These are phyloP conservation scores for Eucalyptus albens DNA, from an alignment of 345 rosid genomes.

Conservation along the genomic window DNA sequence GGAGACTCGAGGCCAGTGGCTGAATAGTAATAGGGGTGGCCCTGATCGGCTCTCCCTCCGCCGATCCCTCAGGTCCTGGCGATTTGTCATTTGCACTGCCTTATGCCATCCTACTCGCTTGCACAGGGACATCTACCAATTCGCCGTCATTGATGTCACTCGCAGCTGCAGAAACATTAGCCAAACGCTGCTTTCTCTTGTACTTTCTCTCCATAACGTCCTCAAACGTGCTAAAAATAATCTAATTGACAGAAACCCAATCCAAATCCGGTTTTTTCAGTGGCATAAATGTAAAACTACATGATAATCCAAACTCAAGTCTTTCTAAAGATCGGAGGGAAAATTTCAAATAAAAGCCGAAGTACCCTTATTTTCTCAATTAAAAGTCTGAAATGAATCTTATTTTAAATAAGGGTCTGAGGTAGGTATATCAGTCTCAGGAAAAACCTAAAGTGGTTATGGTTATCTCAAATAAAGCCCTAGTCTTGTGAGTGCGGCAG, in stretches of 20 bases:
- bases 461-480: too few relatives aligned
- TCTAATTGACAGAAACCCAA: neutral
- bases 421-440: rapidly evolving
- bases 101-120: neutral
- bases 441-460: too few relatives aligned
- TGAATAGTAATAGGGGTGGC: neutral
- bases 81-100: neutral
- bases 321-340: neutral
- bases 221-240: neutral
- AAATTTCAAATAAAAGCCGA: too few relatives aligned
- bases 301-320: neutral
- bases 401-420: too few relatives aligned
- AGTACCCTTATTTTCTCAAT: too few relatives aligned
- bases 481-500: too few relatives aligned
- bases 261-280: neutral
- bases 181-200: neutral
- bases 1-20: neutral
- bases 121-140: neutral
- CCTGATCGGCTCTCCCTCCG: neutral
- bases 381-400: too few relatives aligned
- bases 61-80: neutral
- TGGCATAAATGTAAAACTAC: neutral
- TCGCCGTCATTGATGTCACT: neutral
- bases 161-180: neutral
- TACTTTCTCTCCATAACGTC: neutral